Evolutionary conservation across 768 basidiomycete species (phyloP), one percentile per base, ranked within the genome.

Genomic region (Mycena chlorophos): DNA sequence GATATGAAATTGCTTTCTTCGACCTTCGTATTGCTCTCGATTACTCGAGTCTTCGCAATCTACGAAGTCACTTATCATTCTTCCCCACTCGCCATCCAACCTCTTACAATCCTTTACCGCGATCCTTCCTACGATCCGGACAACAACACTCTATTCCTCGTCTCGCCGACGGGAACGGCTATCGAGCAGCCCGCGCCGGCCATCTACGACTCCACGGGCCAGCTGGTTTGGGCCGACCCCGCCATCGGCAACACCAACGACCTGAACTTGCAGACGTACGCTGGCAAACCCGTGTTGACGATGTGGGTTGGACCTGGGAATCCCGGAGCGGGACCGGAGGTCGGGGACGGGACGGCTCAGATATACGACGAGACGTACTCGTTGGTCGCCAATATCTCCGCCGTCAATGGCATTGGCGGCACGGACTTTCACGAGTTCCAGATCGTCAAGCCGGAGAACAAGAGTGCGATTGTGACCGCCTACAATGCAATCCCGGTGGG

Each of bases 201-300:
- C 6, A 54, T 58, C 1, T 58, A 58, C 52, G 25, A 43, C 17
- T 54, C 52, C 5, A 38, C 3, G 4, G 57, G 57, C 30, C 52
- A 54, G 20, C 57, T 58, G 16, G 57, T 58, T 3, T 58, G 57
- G 57, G 16, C 57, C n/a, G 49, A 54, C 19, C 49, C 49, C 5
- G 34, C 23, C 12, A 12, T 51, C 22, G 52, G 39, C 12, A 16
- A 1, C 22, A 54, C 52, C 29, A 8, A 19, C 16, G 42, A 54
- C 16, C 40, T 58, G n/a, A 54, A 58, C 27, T 25, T 34, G 8
- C 57, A 58, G 37, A 58, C 40, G 0, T 58, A 23, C 27, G 22
- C 50, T 8, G 57, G 57, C 3, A 12, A 54, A 28, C 29, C 30
- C 29, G 53, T 49, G 34, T 52, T 58, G 22, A 58, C 57, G 2